Percentiles rank a stretch among this genome's conserved stretches.
These are phyloP conservation scores for Periconia digitata DNA, from an alignment of 2,329 filamentous ascomycete species.

Conservation along the genomic window DNA sequence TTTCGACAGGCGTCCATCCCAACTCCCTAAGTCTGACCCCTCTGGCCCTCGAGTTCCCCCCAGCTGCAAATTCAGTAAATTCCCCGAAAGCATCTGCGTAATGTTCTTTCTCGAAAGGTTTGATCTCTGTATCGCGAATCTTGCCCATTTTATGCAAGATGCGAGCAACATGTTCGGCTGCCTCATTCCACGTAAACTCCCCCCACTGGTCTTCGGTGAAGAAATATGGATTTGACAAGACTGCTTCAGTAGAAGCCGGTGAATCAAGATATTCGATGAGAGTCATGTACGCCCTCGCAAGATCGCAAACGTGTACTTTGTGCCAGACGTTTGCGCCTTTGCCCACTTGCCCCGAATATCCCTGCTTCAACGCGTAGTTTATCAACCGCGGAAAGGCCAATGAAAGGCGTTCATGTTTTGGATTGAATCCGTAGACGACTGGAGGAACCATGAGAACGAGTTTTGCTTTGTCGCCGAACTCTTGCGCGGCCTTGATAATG, in stretches of 20 bases:
- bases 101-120: constrained; percentile 37
- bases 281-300: constrained; percentile 49
- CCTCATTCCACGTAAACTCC: constrained; percentile 48
- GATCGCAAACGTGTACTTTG: constrained; percentile 52
- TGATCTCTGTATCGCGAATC: constrained; percentile 40
- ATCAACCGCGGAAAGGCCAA: constrained; percentile 52
- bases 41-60: constrained; percentile 47
- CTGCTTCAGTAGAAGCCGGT: constrained; percentile 18
- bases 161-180: constrained; percentile 43
- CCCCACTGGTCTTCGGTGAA: constrained; percentile 52
- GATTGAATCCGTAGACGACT: constrained; percentile 49
- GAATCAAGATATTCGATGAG: constrained; percentile 49
- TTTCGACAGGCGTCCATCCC: constrained; percentile 51
- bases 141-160: constrained; percentile 42
- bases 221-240: constrained; percentile 51
- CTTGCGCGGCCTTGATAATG: constrained; percentile 42
- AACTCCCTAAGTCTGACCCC: constrained; percentile 47
- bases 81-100: constrained; percentile 46
- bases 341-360: constrained; percentile 49
- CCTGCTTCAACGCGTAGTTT: constrained; percentile 52
- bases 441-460: constrained; percentile 51
- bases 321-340: constrained; percentile 45
- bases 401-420: constrained; percentile 44
- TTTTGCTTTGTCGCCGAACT: constrained; percentile 46
- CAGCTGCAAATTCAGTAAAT: constrained; percentile 41